Evolutionary conservation across 2,329 filamentous ascomycete genomes (phyloP), one percentile per base, ranked within the genome.

Genomic region (Sclerotiophoma versabilis): DNA sequence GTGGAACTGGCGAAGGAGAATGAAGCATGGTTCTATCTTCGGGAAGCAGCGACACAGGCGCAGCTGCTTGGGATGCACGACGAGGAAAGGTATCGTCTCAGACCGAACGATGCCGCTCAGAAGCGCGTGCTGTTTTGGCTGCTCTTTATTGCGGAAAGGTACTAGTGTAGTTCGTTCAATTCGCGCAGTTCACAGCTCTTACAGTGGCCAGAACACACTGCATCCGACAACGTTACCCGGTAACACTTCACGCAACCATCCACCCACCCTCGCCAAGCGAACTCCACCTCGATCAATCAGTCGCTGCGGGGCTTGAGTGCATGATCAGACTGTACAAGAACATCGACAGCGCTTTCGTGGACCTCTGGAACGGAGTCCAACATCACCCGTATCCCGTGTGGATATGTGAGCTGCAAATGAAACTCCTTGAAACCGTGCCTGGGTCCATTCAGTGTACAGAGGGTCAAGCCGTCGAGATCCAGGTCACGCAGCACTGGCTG

Each of bases 101-200:
- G 79, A 33, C 70, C 77, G n/a, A n/a, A n/a, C 1, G 83, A 85
- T 62, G 73, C 69, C 20, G 77, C 84, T n/a, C 81, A 81, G 45
- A 77, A 80, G n/a, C 76, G 82, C 52, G 75, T 83, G 12, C 76
- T 85, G 6, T 87, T 84, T 64, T 87, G 84, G 84, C 77, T 85
- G 36, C 71, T 87, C 11, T 85, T 86, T 59, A 78, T 86, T 22
- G 83, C 83, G 0, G 84, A 87, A 71, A 78, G 81, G 80, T 82
- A 70, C 5, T 19, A 23, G 19, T 23, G 20, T 22, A 11, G 19
- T 9, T 7, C 6, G 12, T 37, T 23, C 10, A 12, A 23, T 7
- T 12, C 23, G 34, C 34, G 23, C 3, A n/a, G 14, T n/a, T 32
- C 19, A 23, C 12, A 22, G 34, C 11, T 22, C 34, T 37, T 7